These are phyloP conservation scores for Litsea cubeba DNA, from an alignment of 164 flowering plant genomes.

Conservation along the genomic window DNA sequence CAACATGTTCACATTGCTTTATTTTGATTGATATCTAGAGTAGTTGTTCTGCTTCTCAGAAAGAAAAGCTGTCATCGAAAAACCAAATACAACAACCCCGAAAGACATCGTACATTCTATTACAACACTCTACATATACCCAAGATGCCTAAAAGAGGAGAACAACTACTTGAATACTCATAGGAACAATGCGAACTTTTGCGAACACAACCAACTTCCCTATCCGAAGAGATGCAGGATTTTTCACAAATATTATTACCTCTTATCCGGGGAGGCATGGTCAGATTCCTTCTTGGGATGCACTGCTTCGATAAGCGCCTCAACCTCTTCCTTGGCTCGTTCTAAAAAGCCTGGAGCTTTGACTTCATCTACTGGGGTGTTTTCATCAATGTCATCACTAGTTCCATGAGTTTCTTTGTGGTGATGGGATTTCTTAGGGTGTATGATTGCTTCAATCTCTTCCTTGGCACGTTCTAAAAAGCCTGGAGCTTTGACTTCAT, in stretches of 20 bases:
- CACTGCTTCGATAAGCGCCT: constrained; percentile 51
- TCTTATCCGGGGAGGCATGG: constrained; percentile 19
- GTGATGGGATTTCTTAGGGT: constrained; percentile 21
- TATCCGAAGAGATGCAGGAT: constrained; percentile 3
- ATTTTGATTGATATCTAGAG: too few relatives aligned
- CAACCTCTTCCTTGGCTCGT: constrained; percentile 74
- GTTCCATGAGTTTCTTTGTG: constrained; percentile 65
- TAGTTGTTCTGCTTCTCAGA: too few relatives aligned
- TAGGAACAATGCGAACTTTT: background rate
- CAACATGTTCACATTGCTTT: too few relatives aligned
- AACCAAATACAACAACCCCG: background rate
- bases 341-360: constrained; percentile 58
- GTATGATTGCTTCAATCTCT: constrained; percentile 53
- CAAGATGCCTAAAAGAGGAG: background rate
- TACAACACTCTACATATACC: background rate
- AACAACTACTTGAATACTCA: background rate
- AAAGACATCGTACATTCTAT: background rate
- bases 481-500: constrained; percentile 58
- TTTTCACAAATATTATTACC: constrained; percentile 15
- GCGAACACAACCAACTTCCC: background rate
- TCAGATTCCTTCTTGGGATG: constrained; percentile 49
- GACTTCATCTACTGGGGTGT: constrained; percentile 50
- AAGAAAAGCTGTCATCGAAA: too few relatives aligned
- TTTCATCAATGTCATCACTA: constrained; percentile 60
- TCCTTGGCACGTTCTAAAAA: constrained; percentile 63